Conservation (phyloP, 2,329 filamentous ascomycete species). For the Macrophomina phaseolina region DNA sequence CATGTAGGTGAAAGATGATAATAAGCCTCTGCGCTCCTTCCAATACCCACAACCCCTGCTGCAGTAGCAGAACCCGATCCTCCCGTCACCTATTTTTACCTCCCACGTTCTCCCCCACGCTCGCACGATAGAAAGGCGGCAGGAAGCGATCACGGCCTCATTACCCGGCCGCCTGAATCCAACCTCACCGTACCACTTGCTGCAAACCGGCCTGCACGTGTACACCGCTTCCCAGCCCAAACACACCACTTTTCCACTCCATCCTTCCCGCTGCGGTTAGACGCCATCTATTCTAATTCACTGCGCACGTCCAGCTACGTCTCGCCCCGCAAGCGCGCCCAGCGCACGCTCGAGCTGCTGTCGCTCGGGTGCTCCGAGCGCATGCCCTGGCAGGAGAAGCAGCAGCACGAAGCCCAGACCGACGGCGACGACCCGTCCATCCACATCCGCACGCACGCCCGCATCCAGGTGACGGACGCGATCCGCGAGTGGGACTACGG, state of each 20-base stretch:
- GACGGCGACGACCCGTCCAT: constrained; percentile 4
- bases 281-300: neutral
- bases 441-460: constrained; percentile 46
- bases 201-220: neutral
- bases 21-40: neutral
- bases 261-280: neutral
- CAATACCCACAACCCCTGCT: neutral
- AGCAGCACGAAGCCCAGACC: neutral
- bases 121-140: neutral
- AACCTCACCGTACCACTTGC: neutral
- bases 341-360: constrained; percentile 88
- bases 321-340: constrained; percentile 82
- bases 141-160: neutral
- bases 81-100: constrained; percentile 3
- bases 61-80: neutral
- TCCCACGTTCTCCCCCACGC: neutral
- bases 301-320: constrained; percentile 66
- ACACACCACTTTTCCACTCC: neutral
- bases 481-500: constrained; percentile 69
- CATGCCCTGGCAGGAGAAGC: constrained; percentile 68
- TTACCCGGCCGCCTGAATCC: neutral
- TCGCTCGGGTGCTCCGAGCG: constrained; percentile 71
- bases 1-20: constrained; percentile 64
- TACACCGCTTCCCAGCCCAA: neutral
- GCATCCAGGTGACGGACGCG: constrained; percentile 53